Percentiles rank a stretch among this genome's conserved stretches.
These are phyloP conservation scores for Magnusiomyces magnusii DNA, from an alignment of 1,139 yeast genomes.

Conservation along the genomic window DNA sequence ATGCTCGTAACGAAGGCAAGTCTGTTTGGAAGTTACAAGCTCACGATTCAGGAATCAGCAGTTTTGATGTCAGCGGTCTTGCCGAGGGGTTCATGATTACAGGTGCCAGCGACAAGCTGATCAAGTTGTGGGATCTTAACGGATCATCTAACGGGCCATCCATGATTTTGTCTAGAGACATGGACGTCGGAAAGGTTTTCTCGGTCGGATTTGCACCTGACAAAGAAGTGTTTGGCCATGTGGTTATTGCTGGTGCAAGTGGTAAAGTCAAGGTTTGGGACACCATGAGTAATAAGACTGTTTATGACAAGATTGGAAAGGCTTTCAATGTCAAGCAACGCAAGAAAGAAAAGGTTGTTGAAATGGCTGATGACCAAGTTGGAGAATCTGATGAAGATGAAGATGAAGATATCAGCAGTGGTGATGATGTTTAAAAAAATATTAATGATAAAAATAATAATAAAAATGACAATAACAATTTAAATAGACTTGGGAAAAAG, in stretches of 20 bases:
- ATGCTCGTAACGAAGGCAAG: slow-evolving; percentile 56
- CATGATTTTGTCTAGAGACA: slow-evolving; percentile 85
- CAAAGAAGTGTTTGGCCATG: slow-evolving; percentile 73
- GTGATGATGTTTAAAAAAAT: slow-evolving; percentile 2
- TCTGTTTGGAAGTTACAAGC: slow-evolving; percentile 97
- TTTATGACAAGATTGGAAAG: slow-evolving; percentile 59
- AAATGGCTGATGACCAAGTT: slow-evolving; percentile 52
- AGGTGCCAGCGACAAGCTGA: slow-evolving; percentile 78
- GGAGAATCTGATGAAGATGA: slow-evolving; percentile 42
- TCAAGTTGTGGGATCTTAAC: slow-evolving; percentile 72
- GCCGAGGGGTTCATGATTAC: slow-evolving; percentile 75
- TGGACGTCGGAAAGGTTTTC: slow-evolving; percentile 91
- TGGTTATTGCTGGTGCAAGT: slow-evolving; percentile 82
- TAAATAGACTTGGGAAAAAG: slow-evolving; percentile 20
- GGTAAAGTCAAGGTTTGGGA: slow-evolving; percentile 92
- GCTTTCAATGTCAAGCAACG: slow-evolving; percentile 42
- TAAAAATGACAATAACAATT: background rate
- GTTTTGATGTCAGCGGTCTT: slow-evolving; percentile 61
- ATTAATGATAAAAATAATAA: too few species aligned
- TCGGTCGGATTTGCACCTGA: slow-evolving; percentile 82
- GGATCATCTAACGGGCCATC: slow-evolving; percentile 54
- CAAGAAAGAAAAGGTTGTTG: slow-evolving; percentile 46
- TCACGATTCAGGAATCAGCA: slow-evolving; percentile 88
- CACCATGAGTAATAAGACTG: slow-evolving; percentile 70
- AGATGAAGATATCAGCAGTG: slow-evolving; percentile 14